A percentile compares a stretch with the other conserved stretches of the same genome.
Conservation (phyloP, 768 basidiomycete species). For the Suillus weaverae region DNA sequence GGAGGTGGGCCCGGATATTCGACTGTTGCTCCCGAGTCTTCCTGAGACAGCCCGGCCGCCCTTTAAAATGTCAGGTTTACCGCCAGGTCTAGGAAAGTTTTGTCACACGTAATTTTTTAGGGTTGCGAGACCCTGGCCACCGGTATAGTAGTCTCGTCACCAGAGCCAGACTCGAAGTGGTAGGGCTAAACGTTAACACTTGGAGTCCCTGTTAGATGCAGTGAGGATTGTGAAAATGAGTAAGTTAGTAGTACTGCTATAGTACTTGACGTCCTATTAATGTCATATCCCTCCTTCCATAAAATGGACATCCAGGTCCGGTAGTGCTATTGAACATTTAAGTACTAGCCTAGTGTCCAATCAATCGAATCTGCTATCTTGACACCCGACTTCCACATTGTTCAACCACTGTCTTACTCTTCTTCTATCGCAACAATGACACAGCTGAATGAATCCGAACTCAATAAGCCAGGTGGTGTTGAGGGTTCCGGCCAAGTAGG, state of each 20-base stretch:
- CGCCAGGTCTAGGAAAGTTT: neutral
- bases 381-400: neutral
- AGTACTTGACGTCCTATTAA: neutral
- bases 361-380: neutral
- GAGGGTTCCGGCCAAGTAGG: neutral
- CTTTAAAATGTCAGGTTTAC: neutral
- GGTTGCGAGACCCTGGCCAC: neutral
- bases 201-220: neutral
- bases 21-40: neutral
- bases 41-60: neutral
- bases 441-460: neutral
- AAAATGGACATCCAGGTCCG: neutral
- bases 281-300: neutral
- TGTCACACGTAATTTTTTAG: neutral
- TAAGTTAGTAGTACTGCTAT: too few species aligned
- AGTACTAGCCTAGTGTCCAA: too few species aligned
- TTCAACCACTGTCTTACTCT: neutral
- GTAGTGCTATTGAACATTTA: too few species aligned
- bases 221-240: too few species aligned
- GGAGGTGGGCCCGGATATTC: neutral
- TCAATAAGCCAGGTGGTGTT: slow-evolving; percentile 3
- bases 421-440: neutral
- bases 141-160: neutral
- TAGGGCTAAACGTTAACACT: neutral
- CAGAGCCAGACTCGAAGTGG: neutral